Conservation (phyloP, 371 early-diverging fungal species). For the Basidiobolus heterosporus region DNA sequence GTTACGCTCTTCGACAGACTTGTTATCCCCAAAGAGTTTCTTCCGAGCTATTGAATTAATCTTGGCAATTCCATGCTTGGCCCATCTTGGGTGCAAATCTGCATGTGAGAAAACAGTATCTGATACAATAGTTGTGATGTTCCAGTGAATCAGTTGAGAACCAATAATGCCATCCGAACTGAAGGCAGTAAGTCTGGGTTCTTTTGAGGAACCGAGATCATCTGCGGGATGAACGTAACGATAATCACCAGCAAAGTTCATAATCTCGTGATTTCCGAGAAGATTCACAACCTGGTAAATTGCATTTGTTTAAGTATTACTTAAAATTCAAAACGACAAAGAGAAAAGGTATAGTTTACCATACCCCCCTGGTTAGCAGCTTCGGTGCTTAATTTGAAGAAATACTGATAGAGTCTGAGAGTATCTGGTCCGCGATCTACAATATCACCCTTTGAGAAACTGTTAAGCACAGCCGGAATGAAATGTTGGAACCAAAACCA, state of each 20-base stretch:
- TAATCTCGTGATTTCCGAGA: slow-evolving; percentile 57
- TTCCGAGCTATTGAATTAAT: slow-evolving; percentile 12
- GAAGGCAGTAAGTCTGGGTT: slow-evolving; percentile 30
- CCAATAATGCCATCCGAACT: slow-evolving; percentile 48
- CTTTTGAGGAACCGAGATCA: slow-evolving; percentile 35
- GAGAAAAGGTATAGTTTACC: slow-evolving; percentile 4
- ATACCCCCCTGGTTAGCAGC: slow-evolving; percentile 34
- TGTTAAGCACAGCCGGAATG: not conserved
- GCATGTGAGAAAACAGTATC: slow-evolving; percentile 59
- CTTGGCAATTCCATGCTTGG: slow-evolving; percentile 18
- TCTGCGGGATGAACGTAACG: slow-evolving; percentile 56
- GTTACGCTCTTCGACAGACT: not conserved
- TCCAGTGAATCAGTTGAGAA: slow-evolving; percentile 23
- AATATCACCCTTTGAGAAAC: slow-evolving; percentile 42
- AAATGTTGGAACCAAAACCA: not conserved
- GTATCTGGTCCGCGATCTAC: slow-evolving; percentile 60
- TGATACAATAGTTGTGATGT: slow-evolving; percentile 38
- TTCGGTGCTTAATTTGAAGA: slow-evolving; percentile 34
- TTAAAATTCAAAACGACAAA: not conserved
- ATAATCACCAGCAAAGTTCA: slow-evolving; percentile 52
- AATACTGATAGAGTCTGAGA: slow-evolving; percentile 36
- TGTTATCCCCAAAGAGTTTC: not conserved
- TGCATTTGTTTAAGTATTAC: not conserved
- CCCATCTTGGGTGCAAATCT: slow-evolving; percentile 35
- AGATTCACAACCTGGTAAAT: slow-evolving; percentile 22